These are phyloP conservation scores for Cudoniella acicularis DNA, from an alignment of 495 filamentous ascomycete species.

Conservation along the genomic window DNA sequence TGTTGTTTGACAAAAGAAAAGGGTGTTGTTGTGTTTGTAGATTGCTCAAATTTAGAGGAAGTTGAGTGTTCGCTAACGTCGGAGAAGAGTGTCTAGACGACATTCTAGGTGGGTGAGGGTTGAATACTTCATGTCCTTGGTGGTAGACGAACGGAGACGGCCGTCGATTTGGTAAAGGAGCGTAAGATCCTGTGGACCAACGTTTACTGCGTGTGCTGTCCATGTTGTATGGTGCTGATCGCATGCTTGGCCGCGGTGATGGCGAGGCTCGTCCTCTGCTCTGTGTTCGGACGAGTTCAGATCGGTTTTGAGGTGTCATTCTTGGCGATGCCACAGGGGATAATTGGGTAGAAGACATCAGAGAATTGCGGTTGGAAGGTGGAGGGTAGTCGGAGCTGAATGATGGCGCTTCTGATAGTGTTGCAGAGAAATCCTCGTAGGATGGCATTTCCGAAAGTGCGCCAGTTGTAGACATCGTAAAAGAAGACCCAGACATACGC, in stretches of 20 bases:
- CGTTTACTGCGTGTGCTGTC: constrained; percentile 60
- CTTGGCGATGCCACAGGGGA: constrained; percentile 57
- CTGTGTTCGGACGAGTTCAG: constrained; percentile 53
- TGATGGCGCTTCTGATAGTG: constrained; percentile 52
- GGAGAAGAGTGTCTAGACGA: constrained; percentile 53
- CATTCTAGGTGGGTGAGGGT: constrained; percentile 34
- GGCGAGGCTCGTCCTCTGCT: constrained; percentile 61
- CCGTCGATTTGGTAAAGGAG: constrained; percentile 40
- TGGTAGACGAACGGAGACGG: constrained; percentile 54
- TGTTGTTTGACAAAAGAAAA: constrained; percentile 44
- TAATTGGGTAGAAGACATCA: constrained; percentile 56
- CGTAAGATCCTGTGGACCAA: constrained; percentile 68
- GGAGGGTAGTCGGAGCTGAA: constrained; percentile 55
- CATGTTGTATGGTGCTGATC: constrained; percentile 60
- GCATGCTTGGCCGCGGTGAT: constrained; percentile 59
- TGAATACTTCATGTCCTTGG: constrained; percentile 45
- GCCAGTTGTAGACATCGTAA: constrained; percentile 54
- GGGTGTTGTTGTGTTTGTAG: constrained; percentile 50
- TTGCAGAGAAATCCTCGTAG: constrained; percentile 56
- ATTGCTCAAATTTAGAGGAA: constrained; percentile 50
- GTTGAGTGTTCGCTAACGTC: constrained; percentile 47
- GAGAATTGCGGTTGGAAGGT: constrained; percentile 51
- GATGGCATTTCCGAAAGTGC: constrained; percentile 54
- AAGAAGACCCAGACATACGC: constrained; percentile 56
- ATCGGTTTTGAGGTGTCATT: constrained; percentile 52